Conservation (phyloP, 768 basidiomycete species). For the Coprinopsis marcescibilis region DNA sequence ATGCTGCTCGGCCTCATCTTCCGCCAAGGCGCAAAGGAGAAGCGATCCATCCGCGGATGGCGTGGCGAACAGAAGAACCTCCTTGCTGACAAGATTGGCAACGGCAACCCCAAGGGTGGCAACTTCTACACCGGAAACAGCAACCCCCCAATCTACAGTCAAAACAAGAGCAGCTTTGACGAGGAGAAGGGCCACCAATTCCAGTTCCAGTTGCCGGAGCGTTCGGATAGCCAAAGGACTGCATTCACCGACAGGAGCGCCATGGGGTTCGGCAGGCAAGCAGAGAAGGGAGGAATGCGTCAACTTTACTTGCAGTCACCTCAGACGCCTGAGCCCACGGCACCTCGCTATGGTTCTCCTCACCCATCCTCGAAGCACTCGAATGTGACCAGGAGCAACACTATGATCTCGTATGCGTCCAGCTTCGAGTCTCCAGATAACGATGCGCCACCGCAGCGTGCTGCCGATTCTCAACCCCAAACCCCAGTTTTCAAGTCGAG, state of each 20-base stretch:
- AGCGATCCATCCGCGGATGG: slow-evolving; percentile 63
- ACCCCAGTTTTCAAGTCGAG: slow-evolving; percentile 15
- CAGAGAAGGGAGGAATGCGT: slow-evolving; percentile 64
- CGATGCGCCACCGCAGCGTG: not conserved
- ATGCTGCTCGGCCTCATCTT: slow-evolving; percentile 72
- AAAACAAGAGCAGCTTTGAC: not conserved
- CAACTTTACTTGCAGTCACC: slow-evolving; percentile 61
- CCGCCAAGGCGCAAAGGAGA: slow-evolving; percentile 53
- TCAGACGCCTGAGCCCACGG: slow-evolving; percentile 54
- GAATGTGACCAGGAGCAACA: slow-evolving; percentile 8
- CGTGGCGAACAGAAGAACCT: slow-evolving; percentile 45
- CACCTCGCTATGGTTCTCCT: slow-evolving; percentile 49
- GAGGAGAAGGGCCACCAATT: no score
- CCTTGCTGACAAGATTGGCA: slow-evolving; percentile 44
- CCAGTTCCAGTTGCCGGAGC: no score
- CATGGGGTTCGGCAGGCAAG: slow-evolving; percentile 75
- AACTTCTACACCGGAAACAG: slow-evolving; percentile 25
- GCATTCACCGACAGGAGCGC: slow-evolving; percentile 10
- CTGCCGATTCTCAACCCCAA: not conserved
- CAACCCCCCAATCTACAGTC: slow-evolving; percentile 1
- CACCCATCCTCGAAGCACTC: slow-evolving; percentile 15
- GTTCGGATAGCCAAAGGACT: no score
- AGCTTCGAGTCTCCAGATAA: slow-evolving; percentile 9
- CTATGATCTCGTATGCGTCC: slow-evolving; percentile 8
- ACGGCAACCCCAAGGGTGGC: slow-evolving; percentile 21